Evolutionary conservation across 2,329 filamentous ascomycete genomes (phyloP), one percentile per base, ranked within the genome.

Genomic region (Eutypa lata): DNA sequence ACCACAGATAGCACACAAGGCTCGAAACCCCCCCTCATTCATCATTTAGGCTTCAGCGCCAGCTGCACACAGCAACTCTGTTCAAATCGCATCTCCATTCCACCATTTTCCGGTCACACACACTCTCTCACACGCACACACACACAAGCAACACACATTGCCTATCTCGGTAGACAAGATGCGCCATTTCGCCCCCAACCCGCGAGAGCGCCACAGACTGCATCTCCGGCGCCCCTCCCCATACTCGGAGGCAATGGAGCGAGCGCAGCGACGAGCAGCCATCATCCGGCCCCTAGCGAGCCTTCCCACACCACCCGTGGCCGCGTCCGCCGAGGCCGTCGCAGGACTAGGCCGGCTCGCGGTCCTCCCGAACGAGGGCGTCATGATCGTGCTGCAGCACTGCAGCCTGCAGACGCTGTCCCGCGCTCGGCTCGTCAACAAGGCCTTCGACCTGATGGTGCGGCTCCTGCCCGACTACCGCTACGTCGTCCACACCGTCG

Each of bases 341-440:
- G 47, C 57, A 14, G 57, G 55, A 7, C 19, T 61, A 11, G 59
- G 59, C n/a, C 33, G 21, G 8, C 56, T 63, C 19, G 56, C 50
- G 21, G 19, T 26, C 31, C 42, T 63, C 5, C 61, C 59, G 16
- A 59, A 58, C 47, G 61, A 63, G 52, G 28, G 59, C 47, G 55
- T 63, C 45, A 54, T 58, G 45, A 33, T 60, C 2, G 43, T 60
- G 13, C 46, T 63, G 16, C 33, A 44, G 40, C 52, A 60, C 22
- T 61, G 59, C 47, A 61, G 45, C 21, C 46, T 62, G 5, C 53
- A 42, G 3, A 45, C 59, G 26, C 57, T 62, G 10, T 31, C 61
- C 8, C 53, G 52, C 14, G 49, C 61, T 10, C 53, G 53, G 44
- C 56, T 49, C 6, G 56, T 61, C 21, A 61, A 60, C 37, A 53